Evolutionary conservation across 257 asterid genomes (phyloP).

Genomic region (Marsdenia floribunda): DNA sequence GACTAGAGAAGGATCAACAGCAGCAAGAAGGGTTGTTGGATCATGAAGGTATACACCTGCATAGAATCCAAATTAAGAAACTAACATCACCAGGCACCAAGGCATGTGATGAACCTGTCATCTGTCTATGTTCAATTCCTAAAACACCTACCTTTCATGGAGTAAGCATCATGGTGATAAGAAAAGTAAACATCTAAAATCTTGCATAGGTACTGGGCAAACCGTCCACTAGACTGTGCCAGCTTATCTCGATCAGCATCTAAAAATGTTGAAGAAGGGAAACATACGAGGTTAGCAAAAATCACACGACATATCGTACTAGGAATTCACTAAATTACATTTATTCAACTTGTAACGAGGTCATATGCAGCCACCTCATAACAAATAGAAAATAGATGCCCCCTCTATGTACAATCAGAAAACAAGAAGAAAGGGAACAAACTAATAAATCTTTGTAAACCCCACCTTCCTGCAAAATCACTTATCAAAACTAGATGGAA

Average conservation of each 20-base stretch:
- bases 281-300: slow-evolving; percentile 1
- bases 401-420: background rate
- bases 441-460: background rate
- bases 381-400: slow-evolving; percentile 1
- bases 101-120: background rate
- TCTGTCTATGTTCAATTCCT: slow-evolving; percentile 1
- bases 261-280: slow-evolving; percentile 19
- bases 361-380: background rate
- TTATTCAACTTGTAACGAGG: background rate
- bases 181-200: slow-evolving; percentile 72
- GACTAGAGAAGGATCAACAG: slow-evolving; percentile 74
- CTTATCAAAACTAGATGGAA: background rate
- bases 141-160: slow-evolving; percentile 59
- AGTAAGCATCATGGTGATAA: slow-evolving; percentile 83
- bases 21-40: slow-evolving; percentile 86
- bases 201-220: slow-evolving; percentile 74
- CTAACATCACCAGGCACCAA: slow-evolving; percentile 1
- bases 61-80: slow-evolving; percentile 11
- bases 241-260: slow-evolving; percentile 72
- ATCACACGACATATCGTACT: background rate
- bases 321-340: background rate
- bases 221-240: slow-evolving; percentile 59
- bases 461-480: background rate
- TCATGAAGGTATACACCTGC: slow-evolving; percentile 97
- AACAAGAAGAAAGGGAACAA: too few species aligned